phyloP scores from a whole-genome alignment of 768 basidiomycete species.

The Boletus reticulatus region DNA sequence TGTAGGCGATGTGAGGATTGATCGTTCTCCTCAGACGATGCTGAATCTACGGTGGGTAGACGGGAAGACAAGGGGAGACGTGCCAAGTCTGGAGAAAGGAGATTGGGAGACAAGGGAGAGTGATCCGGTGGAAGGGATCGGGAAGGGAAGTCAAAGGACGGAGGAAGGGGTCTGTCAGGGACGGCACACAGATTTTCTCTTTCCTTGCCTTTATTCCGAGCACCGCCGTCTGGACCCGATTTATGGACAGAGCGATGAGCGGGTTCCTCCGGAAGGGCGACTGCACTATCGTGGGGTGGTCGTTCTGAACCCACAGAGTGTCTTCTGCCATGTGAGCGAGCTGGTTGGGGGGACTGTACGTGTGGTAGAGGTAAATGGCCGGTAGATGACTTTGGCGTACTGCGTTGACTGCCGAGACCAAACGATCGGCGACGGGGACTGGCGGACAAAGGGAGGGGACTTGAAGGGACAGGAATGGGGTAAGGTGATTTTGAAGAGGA shows the following conservation, averaged over 20 bases:
- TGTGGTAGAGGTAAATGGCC: conserved; percentile 25
- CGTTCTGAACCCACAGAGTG: conserved; percentile 31
- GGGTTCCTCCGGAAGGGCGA: conserved; percentile 30
- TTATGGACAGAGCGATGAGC: conserved; percentile 15
- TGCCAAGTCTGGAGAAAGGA: conserved; percentile 7
- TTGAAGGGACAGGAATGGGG: conserved; percentile 29
- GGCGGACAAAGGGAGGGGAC: conserved; percentile 31
- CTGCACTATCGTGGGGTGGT: conserved; percentile 32
- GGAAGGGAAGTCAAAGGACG: conserved; percentile 19
- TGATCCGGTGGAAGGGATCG: conserved; percentile 21
- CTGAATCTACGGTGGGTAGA: conserved; percentile 29
- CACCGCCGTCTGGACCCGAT: conserved; percentile 5
- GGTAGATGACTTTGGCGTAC: conserved; percentile 31
- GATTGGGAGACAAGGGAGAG: conserved; percentile 13
- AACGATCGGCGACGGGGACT: conserved; percentile 34
- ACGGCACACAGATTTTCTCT: conserved; percentile 9
- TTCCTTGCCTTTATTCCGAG: conserved; percentile 29
- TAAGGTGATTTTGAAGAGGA: conserved; percentile 18
- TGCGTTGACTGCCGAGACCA: conserved; percentile 26
- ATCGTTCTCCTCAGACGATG: conserved; percentile 23
- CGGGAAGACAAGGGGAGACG: conserved; percentile 5
- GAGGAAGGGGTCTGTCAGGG: conserved; percentile 6
- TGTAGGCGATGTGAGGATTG: conserved; percentile 24
- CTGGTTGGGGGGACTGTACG: conserved; percentile 5
- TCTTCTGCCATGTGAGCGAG: conserved; percentile 26